Evolutionary conservation across 2,329 filamentous ascomycete genomes (phyloP), one percentile per base, ranked within the genome.

Genomic region (Aureobasidium sp.): DNA sequence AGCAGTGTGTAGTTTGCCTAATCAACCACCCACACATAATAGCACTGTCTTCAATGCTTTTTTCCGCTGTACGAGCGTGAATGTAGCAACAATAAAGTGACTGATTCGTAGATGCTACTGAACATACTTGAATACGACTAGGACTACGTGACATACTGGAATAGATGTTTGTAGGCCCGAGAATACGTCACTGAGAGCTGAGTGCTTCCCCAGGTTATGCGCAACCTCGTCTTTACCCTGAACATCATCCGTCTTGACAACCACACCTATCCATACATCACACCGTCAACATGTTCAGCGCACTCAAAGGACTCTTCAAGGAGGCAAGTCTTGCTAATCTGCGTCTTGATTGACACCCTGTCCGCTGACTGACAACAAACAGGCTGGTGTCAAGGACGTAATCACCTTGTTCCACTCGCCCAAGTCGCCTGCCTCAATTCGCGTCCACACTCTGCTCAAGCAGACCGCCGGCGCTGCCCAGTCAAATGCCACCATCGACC

Each of bases 341-440:
- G 12, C 12, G 23, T 20, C 27, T 10, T 8, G 9, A 15, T 3
- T 6, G 3, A 13, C 12, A 29, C 8, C 15, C 13, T 15, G 27
- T 46, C 39, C 34, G 41, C 42, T 34, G 15, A 23, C 41, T 48
- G 20, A 58, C 53, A 7, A 26, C 55, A n/a, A n/a, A 5, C 8
- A 78, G 78, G 71, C 74, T 55, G 78, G 77, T 68, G 74, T 75
- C 66, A 80, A 80, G 70, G 92, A 97, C 80, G 90, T 96, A 68
- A 85, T 97, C 73, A 97, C 93, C 65, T 87, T 99, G 80, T 99
- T 97, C 82, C 92, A 97, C 83, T 89, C 90, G 76, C 84, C 93
- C 63, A 83, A 81, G 69, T 83, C 84, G 60, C 84, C 88, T 26
- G 82, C 87, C 66, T 97, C 92, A 3, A 80, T 84, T 56, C 85